These are phyloP conservation scores for Xylaria sp. DNA, from an alignment of 2,329 filamentous ascomycete genomes.

Conservation along the genomic window DNA sequence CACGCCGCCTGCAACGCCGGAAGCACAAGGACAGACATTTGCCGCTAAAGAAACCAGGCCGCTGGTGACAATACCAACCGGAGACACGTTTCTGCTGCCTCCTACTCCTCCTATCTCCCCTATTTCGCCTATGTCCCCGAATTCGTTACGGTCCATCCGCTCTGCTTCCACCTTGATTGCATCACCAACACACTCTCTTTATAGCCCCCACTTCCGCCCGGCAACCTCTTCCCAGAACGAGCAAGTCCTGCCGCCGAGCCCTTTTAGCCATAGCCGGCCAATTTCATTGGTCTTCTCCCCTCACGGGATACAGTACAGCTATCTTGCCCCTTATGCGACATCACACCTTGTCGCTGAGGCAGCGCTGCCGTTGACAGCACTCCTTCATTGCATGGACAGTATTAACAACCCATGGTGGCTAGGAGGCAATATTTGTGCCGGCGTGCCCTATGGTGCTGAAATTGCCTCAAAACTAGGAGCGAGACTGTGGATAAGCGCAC, in stretches of 20 bases:
- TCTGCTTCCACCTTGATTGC: slow-evolving; percentile 52
- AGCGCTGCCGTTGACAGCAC: slow-evolving; percentile 70
- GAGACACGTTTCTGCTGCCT: slow-evolving; percentile 45
- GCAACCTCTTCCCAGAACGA: slow-evolving; percentile 37
- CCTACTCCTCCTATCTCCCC: slow-evolving; percentile 55
- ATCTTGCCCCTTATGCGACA: slow-evolving; percentile 66
- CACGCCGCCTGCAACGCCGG: slow-evolving; percentile 51
- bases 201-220: slow-evolving; percentile 38
- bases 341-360: slow-evolving; percentile 66
- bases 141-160: slow-evolving; percentile 49
- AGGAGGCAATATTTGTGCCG: slow-evolving; percentile 68
- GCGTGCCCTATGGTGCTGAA: slow-evolving; percentile 66
- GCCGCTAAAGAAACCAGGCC: slow-evolving; percentile 22
- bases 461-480: slow-evolving; percentile 66
- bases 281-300: slow-evolving; percentile 74
- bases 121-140: slow-evolving; percentile 48
- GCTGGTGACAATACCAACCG: slow-evolving; percentile 31
- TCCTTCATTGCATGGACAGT: slow-evolving; percentile 73
- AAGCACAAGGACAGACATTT: slow-evolving; percentile 34
- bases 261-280: slow-evolving; percentile 50
- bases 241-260: slow-evolving; percentile 24
- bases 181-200: slow-evolving; percentile 39
- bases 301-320: slow-evolving; percentile 67
- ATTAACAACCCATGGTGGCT: slow-evolving; percentile 71
- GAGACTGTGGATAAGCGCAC: slow-evolving; percentile 69